These are phyloP conservation scores for Syzygium malaccense DNA, from an alignment of 441 rosid species.

Conservation along the genomic window DNA sequence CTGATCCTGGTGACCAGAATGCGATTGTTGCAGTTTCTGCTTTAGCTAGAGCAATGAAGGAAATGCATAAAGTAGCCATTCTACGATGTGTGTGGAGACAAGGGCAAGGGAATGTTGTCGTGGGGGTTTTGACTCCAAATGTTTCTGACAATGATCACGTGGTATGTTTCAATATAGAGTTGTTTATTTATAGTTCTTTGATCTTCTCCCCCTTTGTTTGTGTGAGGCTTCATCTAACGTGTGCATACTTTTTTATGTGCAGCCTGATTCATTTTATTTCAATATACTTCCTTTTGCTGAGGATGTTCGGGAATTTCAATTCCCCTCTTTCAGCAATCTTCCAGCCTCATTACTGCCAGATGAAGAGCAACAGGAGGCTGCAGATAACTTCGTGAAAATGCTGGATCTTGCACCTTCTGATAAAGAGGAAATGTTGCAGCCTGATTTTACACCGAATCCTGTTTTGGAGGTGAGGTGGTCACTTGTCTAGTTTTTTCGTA, in stretches of 20 bases:
- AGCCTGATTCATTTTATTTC: constrained; percentile 92
- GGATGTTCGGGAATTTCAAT: constrained; percentile 90
- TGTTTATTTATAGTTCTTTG: not conserved
- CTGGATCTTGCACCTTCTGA: constrained; percentile 77
- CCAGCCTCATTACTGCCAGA: constrained; percentile 71
- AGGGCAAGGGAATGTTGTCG: constrained; percentile 62
- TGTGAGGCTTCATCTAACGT: constrained; percentile 2
- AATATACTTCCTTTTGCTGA: constrained; percentile 85
- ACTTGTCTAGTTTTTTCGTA: not conserved
- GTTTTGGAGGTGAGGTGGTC: constrained; percentile 53
- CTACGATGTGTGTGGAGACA: constrained; percentile 96
- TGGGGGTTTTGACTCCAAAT: constrained; percentile 82
- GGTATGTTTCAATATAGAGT: constrained; percentile 32
- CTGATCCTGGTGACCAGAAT: constrained; percentile 70
- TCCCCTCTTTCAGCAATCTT: constrained; percentile 69
- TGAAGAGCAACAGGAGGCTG: constrained; percentile 73
- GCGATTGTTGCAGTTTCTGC: constrained; percentile 75
- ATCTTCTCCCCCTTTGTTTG: not conserved
- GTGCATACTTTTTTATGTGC: constrained; percentile 15
- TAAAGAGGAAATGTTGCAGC: constrained; percentile 54
- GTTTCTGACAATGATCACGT: constrained; percentile 51
- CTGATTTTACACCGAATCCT: constrained; percentile 88
- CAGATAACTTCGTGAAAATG: constrained; percentile 78
- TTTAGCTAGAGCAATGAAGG: constrained; percentile 86
- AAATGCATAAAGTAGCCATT: constrained; percentile 71